These are phyloP conservation scores for Ajuga chamaepitys DNA, from an alignment of 257 asterid species.

Conservation along the genomic window DNA sequence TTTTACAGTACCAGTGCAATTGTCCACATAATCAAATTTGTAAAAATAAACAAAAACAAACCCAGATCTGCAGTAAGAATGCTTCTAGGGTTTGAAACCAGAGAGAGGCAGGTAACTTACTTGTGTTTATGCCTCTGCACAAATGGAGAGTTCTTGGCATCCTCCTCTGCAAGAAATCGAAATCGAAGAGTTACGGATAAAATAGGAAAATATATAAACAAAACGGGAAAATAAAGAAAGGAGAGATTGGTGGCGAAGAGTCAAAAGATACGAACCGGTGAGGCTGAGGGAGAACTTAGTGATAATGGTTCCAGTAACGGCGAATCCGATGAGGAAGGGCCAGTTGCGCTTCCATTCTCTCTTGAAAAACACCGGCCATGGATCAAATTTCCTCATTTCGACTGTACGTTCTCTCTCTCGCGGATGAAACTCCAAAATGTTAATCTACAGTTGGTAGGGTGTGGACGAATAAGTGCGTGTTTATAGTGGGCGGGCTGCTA, in stretches of 20 bases:
- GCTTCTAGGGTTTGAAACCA: slow-evolving; percentile 10
- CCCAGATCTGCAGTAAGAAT: background rate
- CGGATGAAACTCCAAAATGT: no score
- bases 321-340: slow-evolving; percentile 27
- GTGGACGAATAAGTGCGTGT: background rate
- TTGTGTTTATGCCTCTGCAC: slow-evolving; percentile 25
- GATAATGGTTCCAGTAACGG: slow-evolving; percentile 23
- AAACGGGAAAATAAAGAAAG: background rate
- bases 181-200: background rate
- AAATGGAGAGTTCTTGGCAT: slow-evolving; percentile 23
- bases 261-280: slow-evolving; percentile 25
- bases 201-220: background rate
- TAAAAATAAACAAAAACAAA: background rate
- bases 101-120: slow-evolving; percentile 1
- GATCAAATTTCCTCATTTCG: slow-evolving; percentile 48
- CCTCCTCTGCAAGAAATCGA: slow-evolving; percentile 16
- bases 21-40: background rate
- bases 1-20: background rate
- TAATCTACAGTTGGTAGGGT: no score
- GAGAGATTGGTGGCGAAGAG: background rate
- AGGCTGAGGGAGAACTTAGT: slow-evolving; percentile 39
- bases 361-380: slow-evolving; percentile 47
- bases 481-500: background rate
- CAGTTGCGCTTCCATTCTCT: slow-evolving; percentile 26
- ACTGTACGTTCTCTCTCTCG: background rate